A percentile compares a stretch with the other conserved stretches of the same genome.
Conservation (phyloP, 768 basidiomycete genomes). For the Tulasnella sp. region DNA sequence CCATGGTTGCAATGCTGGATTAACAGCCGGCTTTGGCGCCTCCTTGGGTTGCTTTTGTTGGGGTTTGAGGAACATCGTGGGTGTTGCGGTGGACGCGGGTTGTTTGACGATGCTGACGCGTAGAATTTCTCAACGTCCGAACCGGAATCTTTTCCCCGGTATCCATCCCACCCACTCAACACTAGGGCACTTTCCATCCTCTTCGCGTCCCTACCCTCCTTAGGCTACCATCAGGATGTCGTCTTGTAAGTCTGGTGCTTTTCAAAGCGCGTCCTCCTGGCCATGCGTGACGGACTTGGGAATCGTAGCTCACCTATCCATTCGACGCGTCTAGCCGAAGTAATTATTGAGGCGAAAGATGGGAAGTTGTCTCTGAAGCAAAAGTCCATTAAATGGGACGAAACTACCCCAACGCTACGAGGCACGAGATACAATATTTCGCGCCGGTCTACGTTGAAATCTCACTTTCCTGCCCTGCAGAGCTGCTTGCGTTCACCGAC, state of each 20-base stretch:
- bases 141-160: neutral
- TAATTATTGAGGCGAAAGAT: constrained; percentile 23
- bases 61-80: constrained; percentile 52
- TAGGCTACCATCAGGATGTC: too few species aligned
- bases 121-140: neutral
- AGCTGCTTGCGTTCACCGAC: constrained; percentile 21
- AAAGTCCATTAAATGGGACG: constrained; percentile 34
- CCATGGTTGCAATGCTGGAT: constrained; percentile 75
- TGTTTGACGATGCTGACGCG: neutral
- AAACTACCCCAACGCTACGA: constrained; percentile 2
- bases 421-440: neutral
- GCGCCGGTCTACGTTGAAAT: neutral
- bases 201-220: too few species aligned
- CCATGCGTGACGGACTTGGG: too few species aligned
- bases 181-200: neutral
- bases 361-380: constrained; percentile 67
- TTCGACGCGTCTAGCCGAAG: constrained; percentile 1
- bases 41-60: constrained; percentile 29
- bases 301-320: neutral
- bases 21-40: constrained; percentile 29
- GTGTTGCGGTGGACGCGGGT: constrained; percentile 31
- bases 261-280: too few species aligned
- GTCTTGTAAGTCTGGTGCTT: constrained; percentile 2
- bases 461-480: constrained; percentile 14
- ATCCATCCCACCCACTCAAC: too few species aligned